Evolutionary conservation across 352 stramenopile species (phyloP), one percentile per base, ranked within the genome.

Genomic region (Phytophthora chlamydospora): DNA sequence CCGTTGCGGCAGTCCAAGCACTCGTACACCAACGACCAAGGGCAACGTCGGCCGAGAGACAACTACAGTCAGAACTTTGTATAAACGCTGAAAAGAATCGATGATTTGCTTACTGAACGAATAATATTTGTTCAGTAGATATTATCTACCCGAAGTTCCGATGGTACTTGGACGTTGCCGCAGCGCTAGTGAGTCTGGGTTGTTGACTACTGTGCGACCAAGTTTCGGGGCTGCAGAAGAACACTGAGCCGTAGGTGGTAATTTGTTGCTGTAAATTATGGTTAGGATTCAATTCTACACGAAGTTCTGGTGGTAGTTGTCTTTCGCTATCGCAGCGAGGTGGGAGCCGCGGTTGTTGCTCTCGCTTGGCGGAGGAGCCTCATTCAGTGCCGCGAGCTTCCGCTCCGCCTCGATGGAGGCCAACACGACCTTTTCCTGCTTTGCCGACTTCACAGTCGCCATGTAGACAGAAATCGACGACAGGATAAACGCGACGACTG

Each of bases 271-370:
- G 8, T 24, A 40, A 42, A 33, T 45, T 49, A 17, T 39, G 16
- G 35, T 48, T 34, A 58, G 7, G 16, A 32, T 19, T 58, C 21
- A 24, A 24, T 46, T 57, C 33, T 76, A 85, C 2, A 84, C 72
- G 29, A 87, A 80, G 21, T 84, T 84, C 40, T 83, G 71, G 39
- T 63, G 49, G 62, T 87, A 81, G 40, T 80, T 76, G 36, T 56
- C 62, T 24, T 77, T 66, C 3, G 69, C 32, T 3, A 35, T 9
- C 19, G 27, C 29, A 21, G 31, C 27, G 33, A 36, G 44, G 36
- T 53, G 38, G 14, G 42, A 66, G 32, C 36, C 57, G 11, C 48
- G 41, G 14, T 36, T 45, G 19, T 24, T 45, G n/a, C 52, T 49
- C n/a, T 69, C 59, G 24, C 34, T 59, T 13, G 24, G 10, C 9